A percentile compares a stretch with the other conserved stretches of the same genome.
These are phyloP conservation scores for Populus simonii DNA, from an alignment of 345 rosid species.

Conservation along the genomic window DNA sequence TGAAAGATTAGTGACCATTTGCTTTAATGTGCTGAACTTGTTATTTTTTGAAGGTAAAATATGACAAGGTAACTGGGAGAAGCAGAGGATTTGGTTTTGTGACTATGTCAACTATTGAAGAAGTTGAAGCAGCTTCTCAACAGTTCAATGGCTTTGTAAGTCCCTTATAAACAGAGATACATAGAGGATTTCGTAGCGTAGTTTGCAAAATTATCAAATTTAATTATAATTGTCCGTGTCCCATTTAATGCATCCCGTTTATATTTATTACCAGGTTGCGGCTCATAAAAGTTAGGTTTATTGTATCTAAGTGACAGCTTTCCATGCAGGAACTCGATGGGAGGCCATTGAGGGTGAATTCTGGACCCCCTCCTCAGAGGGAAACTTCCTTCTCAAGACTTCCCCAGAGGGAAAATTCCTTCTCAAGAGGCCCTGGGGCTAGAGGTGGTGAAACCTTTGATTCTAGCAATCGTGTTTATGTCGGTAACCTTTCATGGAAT, in stretches of 20 bases:
- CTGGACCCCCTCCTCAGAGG: constrained; percentile 75
- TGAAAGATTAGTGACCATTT: not conserved
- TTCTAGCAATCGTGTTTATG: constrained; percentile 60
- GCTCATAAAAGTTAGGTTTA: not conserved
- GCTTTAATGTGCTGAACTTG: constrained; percentile 9
- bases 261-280: not conserved
- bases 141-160: constrained; percentile 94
- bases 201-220: not conserved
- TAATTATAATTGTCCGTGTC: not conserved
- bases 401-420: constrained; percentile 49
- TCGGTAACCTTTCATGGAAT: constrained; percentile 93
- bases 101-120: constrained; percentile 74
- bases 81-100: constrained; percentile 98
- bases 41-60: constrained; percentile 67
- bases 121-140: constrained; percentile 72
- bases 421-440: constrained; percentile 40
- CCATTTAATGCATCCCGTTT: not conserved
- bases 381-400: constrained; percentile 45
- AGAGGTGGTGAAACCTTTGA: constrained; percentile 22
- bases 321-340: constrained; percentile 79
- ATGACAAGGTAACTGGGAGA: constrained; percentile 88
- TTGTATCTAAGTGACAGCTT: constrained; percentile 5
- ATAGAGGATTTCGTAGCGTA: not conserved
- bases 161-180: not conserved
- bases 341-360: constrained; percentile 76